Conservation (phyloP, 257 asterid species). For the Cinchona pubescens region DNA sequence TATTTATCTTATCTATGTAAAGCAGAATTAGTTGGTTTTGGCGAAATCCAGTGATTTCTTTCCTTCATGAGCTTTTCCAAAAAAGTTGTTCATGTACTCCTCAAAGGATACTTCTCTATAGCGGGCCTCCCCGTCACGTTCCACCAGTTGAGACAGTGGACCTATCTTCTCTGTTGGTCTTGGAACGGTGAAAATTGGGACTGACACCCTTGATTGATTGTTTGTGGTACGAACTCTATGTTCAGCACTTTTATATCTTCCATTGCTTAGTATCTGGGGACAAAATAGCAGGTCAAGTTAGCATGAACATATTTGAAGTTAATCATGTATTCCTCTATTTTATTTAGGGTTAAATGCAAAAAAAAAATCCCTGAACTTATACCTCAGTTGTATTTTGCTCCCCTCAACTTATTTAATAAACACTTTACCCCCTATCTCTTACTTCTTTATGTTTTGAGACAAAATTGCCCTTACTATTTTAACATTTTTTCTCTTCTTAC, state of each 20-base stretch:
- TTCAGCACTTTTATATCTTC: slow-evolving; percentile 40
- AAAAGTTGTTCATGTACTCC: slow-evolving; percentile 37
- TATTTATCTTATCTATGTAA: no score
- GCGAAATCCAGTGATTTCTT: slow-evolving; percentile 37
- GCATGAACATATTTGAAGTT: not conserved
- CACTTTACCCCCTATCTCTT: no score
- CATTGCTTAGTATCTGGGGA: slow-evolving; percentile 36
- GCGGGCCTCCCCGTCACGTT: slow-evolving; percentile 25
- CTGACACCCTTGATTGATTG: slow-evolving; percentile 34
- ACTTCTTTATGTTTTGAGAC: no score
- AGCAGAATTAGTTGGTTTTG: not conserved
- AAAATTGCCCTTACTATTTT: no score
- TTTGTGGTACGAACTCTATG: slow-evolving; percentile 40
- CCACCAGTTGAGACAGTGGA: slow-evolving; percentile 35
- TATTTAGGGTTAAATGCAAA: no score
- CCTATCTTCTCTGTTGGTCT: slow-evolving; percentile 27
- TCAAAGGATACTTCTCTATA: slow-evolving; percentile 29
- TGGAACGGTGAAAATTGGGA: slow-evolving; percentile 35
- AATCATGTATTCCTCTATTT: no score
- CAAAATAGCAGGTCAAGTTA: not conserved
- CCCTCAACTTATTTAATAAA: no score
- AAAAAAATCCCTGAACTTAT: no score
- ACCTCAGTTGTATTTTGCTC: no score
- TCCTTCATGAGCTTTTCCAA: slow-evolving; percentile 35
- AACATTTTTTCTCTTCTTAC: no score